A percentile compares a stretch with the other conserved stretches of the same genome.
Conservation (phyloP, 2,329 filamentous ascomycete species). For the Phoma herbarum region DNA sequence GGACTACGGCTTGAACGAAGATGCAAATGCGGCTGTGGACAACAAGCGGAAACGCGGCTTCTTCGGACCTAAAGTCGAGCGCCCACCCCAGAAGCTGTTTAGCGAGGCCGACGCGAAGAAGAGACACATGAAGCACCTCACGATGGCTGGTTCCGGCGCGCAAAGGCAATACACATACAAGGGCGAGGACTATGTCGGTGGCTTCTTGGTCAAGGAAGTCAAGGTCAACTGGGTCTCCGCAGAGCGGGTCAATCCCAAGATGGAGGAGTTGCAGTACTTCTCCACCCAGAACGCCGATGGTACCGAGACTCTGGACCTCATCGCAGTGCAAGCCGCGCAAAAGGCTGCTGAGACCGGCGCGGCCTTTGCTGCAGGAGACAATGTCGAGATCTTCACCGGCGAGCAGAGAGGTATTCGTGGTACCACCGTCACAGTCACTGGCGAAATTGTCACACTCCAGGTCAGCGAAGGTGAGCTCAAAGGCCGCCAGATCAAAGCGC, state of each 20-base stretch:
- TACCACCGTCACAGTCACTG: slow-evolving; percentile 83
- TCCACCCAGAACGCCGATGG: slow-evolving; percentile 89
- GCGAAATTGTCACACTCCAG: slow-evolving; percentile 88
- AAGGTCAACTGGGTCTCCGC: slow-evolving; percentile 86
- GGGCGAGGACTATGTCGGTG: slow-evolving; percentile 88
- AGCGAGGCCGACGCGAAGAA: slow-evolving; percentile 93
- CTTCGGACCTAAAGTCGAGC: slow-evolving; percentile 62
- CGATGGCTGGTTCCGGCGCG: slow-evolving; percentile 61
- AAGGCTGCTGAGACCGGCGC: slow-evolving; percentile 84
- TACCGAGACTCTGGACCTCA: slow-evolving; percentile 90
- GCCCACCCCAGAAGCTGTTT: slow-evolving; percentile 89
- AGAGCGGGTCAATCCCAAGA: slow-evolving; percentile 88
- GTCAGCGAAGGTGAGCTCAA: slow-evolving; percentile 83
- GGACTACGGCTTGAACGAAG: slow-evolving; percentile 90
- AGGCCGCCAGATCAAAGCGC: slow-evolving; percentile 89
- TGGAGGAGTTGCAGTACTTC: slow-evolving; percentile 97
- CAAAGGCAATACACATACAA: slow-evolving; percentile 83
- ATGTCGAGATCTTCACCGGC: slow-evolving; percentile 95
- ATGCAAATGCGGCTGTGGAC: slow-evolving; percentile 62
- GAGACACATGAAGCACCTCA: slow-evolving; percentile 73
- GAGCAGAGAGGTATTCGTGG: slow-evolving; percentile 93
- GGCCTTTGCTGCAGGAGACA: slow-evolving; percentile 88
- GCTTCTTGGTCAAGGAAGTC: slow-evolving; percentile 92
- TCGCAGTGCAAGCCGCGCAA: slow-evolving; percentile 86
- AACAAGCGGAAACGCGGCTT: slow-evolving; percentile 80